Conservation (phyloP, 1,139 yeast genomes). For the Diutina ranongensis region DNA sequence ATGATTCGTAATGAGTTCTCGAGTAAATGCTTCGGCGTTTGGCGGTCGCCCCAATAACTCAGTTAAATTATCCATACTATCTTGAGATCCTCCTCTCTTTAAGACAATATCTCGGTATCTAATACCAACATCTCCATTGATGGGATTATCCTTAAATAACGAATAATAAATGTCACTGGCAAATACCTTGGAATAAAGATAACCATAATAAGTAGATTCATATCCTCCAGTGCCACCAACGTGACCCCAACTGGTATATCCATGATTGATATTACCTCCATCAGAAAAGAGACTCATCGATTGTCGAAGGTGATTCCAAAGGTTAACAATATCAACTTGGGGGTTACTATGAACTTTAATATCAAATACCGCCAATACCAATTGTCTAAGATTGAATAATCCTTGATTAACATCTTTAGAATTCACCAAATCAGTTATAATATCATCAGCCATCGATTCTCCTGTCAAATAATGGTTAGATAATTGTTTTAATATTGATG, state of each 20-base stretch:
- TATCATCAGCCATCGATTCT: slow-evolving; percentile 43
- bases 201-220: slow-evolving; percentile 80
- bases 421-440: slow-evolving; percentile 47
- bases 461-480: slow-evolving; percentile 59
- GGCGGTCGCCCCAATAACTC: slow-evolving; percentile 73
- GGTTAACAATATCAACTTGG: slow-evolving; percentile 31
- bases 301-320: slow-evolving; percentile 57
- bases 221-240: slow-evolving; percentile 77
- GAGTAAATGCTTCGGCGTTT: slow-evolving; percentile 53
- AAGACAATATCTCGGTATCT: slow-evolving; percentile 61
- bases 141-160: slow-evolving; percentile 55
- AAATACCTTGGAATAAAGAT: slow-evolving; percentile 75
- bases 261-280: slow-evolving; percentile 45
- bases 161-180: slow-evolving; percentile 75
- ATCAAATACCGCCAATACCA: slow-evolving; percentile 70
- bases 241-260: slow-evolving; percentile 73
- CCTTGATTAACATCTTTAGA: slow-evolving; percentile 75
- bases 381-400: slow-evolving; percentile 56
- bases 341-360: slow-evolving; percentile 50
- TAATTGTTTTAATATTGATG: slow-evolving; percentile 41
- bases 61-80: slow-evolving; percentile 49
- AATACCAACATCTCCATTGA: slow-evolving; percentile 49
- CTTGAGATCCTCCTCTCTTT: slow-evolving; percentile 63
- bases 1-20: background rate
- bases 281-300: slow-evolving; percentile 47